A percentile compares a stretch with the other conserved stretches of the same genome.
phyloP scores from a whole-genome alignment of 2,329 filamentous ascomycete genomes.

The Paradendryphiella salina region DNA sequence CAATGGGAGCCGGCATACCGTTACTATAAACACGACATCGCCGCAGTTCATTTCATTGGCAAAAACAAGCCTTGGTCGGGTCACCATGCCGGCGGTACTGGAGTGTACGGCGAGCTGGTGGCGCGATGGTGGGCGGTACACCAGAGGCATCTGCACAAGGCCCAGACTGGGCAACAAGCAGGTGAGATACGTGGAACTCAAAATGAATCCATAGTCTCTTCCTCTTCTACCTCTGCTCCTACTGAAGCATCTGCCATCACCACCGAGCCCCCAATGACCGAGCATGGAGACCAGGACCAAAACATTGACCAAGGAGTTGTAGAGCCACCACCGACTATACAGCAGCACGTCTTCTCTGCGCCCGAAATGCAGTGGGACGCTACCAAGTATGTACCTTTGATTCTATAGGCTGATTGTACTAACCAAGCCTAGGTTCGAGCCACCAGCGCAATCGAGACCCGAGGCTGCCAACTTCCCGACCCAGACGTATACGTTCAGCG shows the following conservation, averaged over 20 bases:
- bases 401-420: constrained; percentile 4
- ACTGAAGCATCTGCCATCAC: constrained; percentile 39
- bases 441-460: constrained; percentile 69
- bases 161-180: constrained; percentile 6
- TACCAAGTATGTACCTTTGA: constrained; percentile 53
- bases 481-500: constrained; percentile 81
- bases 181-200: constrained; percentile 16
- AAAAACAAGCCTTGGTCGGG: constrained; percentile 80
- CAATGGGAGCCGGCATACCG: constrained; percentile 95
- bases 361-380: constrained; percentile 66
- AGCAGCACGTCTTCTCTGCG: constrained; percentile 59
- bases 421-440: constrained; percentile 44
- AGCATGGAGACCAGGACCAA: constrained; percentile 50
- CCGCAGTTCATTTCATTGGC: constrained; percentile 92
- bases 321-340: constrained; percentile 50
- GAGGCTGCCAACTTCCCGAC: constrained; percentile 84
- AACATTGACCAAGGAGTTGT: constrained; percentile 50
- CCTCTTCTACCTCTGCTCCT: constrained; percentile 23
- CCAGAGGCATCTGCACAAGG: constrained; percentile 71
- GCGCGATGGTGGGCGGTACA: constrained; percentile 94
- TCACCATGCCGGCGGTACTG: constrained; percentile 54
- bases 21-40: constrained; percentile 89
- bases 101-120: constrained; percentile 80
- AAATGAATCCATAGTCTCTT: constrained; percentile 8
- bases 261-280: constrained; percentile 51